These are phyloP conservation scores for Gonium pectorale DNA, from an alignment of 139 green algal species.

Conservation along the genomic window DNA sequence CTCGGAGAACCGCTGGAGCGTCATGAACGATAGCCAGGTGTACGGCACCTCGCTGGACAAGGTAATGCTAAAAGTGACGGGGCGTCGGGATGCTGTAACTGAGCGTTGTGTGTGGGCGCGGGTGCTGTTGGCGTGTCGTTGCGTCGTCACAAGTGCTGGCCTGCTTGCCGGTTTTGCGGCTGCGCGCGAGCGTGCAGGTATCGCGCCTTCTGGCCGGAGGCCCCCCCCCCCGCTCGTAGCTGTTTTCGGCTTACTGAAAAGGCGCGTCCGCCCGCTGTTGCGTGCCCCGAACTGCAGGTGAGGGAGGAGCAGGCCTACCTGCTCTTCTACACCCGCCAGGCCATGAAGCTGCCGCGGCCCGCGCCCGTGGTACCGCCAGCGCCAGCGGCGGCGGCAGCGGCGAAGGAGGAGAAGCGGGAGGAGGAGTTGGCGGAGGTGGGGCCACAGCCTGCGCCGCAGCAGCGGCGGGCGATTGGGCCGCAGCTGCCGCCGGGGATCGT, in stretches of 20 bases:
- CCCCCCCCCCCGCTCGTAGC: no score
- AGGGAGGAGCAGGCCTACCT: slow-evolving; percentile 91
- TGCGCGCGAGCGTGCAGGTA: no score
- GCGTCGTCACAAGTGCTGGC: no score
- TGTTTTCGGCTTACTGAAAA: not conserved
- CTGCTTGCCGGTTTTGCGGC: no score
- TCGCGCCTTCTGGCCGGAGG: no score
- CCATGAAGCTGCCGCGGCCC: slow-evolving; percentile 57
- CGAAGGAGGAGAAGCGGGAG: not conserved
- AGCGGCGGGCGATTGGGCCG: slow-evolving; percentile 3
- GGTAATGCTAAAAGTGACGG: no score
- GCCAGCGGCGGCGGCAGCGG: not conserved
- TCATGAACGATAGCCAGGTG: slow-evolving; percentile 79
- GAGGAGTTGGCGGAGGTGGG: not conserved
- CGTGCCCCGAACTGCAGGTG: slow-evolving; percentile 54
- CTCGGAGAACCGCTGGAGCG: slow-evolving; percentile 78
- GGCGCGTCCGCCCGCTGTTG: not conserved
- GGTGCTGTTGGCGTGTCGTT: no score
- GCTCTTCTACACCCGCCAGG: slow-evolving; percentile 88
- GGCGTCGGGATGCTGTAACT: not conserved
- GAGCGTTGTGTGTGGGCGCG: not conserved
- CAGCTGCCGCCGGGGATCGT: not conserved
- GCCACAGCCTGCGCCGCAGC: not conserved
- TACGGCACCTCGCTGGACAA: slow-evolving; percentile 25
- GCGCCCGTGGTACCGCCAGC: not conserved